Base-by-base conservation (phyloP, 1,284 basidiomycete genomes). In the Phellinidium pouzarii region DNA sequence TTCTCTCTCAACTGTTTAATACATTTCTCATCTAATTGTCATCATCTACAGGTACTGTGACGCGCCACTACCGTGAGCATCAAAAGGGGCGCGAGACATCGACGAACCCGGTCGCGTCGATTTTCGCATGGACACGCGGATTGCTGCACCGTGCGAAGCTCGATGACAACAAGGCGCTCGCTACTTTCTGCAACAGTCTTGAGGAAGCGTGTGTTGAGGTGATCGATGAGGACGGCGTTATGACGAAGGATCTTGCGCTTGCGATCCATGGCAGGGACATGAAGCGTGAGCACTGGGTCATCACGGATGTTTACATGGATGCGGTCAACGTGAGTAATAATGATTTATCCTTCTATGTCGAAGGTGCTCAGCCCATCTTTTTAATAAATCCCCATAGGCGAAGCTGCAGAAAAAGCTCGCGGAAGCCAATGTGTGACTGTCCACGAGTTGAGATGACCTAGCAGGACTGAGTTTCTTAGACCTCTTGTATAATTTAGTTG, bases 51-150 rank as follows among this genome's bases (percentile, higher is more conserved):
- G 77, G 82, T 22, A 90, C 87, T 9, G 90, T 94, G 54, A 97
- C 94, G 5, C 85, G 95, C 34, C 95, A 98, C 74, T 99, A 94
- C 75, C 87, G 95, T 55, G 94, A 98, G 73, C 89, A 86, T 71
- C 94, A 98, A 72, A 94, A 96, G 74, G 91, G 91, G 57, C 84
- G 88, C 58, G 93, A 97, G 73, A 97, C 93, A 12, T 92, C 90
- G 56, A 99, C 95, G 56, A 98, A 98, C 82, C 94, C 94, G 34
- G 94, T 98, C 60, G 95, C 95, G 40, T 94, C 91, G 54, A 98
- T 99, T 76, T 99, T 95, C 65, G 95, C 95, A 11, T 99, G 95
- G 95, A 99, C 95, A 14, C 84, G 96, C 48, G 95, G 95, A 1
- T 77, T 97, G 31, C 73, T 93, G 36, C 93, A 95, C 76, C 86